These are phyloP conservation scores for Combretum micranthum DNA, from an alignment of 345 rosid species.

Conservation along the genomic window DNA sequence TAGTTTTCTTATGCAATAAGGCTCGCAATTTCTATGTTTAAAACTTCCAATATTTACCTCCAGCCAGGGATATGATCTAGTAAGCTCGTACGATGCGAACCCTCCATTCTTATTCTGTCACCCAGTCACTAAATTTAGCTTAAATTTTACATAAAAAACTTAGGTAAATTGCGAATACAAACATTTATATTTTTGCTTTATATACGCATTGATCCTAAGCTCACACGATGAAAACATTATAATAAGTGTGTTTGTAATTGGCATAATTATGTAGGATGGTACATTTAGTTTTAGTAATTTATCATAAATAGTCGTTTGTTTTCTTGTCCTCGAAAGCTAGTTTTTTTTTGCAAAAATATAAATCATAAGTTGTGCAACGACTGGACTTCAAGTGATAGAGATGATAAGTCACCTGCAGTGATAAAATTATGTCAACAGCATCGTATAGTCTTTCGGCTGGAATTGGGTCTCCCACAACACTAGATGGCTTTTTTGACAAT, in stretches of 20 bases:
- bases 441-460: slow-evolving; percentile 29
- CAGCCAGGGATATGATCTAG: slow-evolving; percentile 61
- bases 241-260: too few species aligned
- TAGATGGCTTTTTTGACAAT: slow-evolving; percentile 31
- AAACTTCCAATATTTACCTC: slow-evolving; percentile 31
- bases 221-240: too few species aligned
- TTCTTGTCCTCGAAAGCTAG: too few species aligned
- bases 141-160: not conserved
- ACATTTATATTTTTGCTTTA: too few species aligned
- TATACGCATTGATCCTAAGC: too few species aligned
- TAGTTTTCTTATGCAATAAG: not conserved
- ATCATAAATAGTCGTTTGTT: too few species aligned
- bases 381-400: not conserved
- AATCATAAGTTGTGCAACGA: too few species aligned
- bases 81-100: slow-evolving; percentile 68
- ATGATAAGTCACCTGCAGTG: slow-evolving; percentile 40
- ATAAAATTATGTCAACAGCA: slow-evolving; percentile 47
- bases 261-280: too few species aligned
- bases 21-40: not conserved
- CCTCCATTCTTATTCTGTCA: slow-evolving; percentile 61
- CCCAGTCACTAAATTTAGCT: not conserved
- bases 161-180: too few species aligned
- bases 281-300: too few species aligned
- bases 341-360: too few species aligned
- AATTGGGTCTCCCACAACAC: slow-evolving; percentile 41